Base-by-base conservation (phyloP, 2,329 filamentous ascomycete species). In the Verticillium isaacii region DNA sequence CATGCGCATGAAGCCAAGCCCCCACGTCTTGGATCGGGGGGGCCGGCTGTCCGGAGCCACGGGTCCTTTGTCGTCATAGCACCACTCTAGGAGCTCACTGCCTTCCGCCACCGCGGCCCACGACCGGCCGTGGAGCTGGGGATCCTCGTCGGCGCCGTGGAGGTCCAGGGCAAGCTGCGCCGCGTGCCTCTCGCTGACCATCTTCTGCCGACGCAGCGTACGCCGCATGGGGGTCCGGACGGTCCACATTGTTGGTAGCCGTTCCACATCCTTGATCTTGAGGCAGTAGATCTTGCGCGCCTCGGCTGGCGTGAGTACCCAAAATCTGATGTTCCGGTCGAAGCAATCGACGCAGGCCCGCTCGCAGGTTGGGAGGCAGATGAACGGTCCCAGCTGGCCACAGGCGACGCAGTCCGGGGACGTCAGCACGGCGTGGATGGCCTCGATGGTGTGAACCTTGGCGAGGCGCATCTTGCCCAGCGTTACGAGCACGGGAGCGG, bases 321-420 rank as follows among this genome's bases (percentile, higher is more conserved):
- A 66, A n/a, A 71, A 63, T 56, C 66, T 63, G 57, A 63, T 63
- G 58, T 69, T 71, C 37, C 66, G 60, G n/a, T 50, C 9, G 3
- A 74, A 65, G 58, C 73, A 74, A 41, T 68, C 62, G 25, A 67
- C 68, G 63, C 72, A 75, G 55, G 67, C 63, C 58, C 73, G 68
- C 59, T 73, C 68, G 62, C 70, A 73, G 7, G 69, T 70, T 0
- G 71, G 69, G 32, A 74, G 64, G 56, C 72, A 72, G 12, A 75
- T 61, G 60, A 72, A 73, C 1, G 63, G 66, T 8, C 70, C 72
- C 62, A 69, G 71, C 12, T 68, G 60, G 32, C 63, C 60, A 41
- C 72, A 75, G 7, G 68, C 70, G 14, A 66, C 66, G 59, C 72
- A 75, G 34, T 56, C 59, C 11, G 63, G 61, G 7, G 66, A 67